These are phyloP conservation scores for Fabrea salina DNA, from an alignment of 169 alveolate species.

Conservation along the genomic window DNA sequence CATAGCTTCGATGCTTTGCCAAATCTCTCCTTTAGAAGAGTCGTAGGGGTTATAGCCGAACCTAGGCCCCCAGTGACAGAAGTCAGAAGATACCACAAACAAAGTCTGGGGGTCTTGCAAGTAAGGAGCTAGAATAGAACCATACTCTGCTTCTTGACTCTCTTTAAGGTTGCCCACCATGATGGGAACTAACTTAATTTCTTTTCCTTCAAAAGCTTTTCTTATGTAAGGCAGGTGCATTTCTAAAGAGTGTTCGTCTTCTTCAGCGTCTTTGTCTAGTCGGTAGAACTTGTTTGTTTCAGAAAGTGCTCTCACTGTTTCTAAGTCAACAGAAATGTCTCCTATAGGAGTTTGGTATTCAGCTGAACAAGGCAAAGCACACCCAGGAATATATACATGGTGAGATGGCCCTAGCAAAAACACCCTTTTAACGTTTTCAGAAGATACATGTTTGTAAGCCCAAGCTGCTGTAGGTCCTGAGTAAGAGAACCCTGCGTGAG, in stretches of 20 bases:
- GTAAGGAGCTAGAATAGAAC: conserved; percentile 74
- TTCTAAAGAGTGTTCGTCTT: conserved; percentile 90
- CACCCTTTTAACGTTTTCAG: conserved; percentile 60
- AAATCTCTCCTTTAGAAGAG: conserved; percentile 42
- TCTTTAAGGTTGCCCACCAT: conserved; percentile 73
- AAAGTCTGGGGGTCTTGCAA: conserved; percentile 71
- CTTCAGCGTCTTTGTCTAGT: conserved; percentile 68
- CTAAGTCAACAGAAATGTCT: conserved; percentile 73
- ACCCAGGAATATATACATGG: conserved; percentile 82
- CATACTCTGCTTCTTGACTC: conserved; percentile 50
- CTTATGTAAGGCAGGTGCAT: conserved; percentile 87
- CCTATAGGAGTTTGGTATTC: conserved; percentile 91
- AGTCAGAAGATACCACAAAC: conserved; percentile 90
- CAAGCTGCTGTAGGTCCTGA: conserved; percentile 91
- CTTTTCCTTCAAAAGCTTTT: conserved; percentile 65
- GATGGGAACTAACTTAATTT: conserved; percentile 79
- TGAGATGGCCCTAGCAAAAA: conserved; percentile 95
- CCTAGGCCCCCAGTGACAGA: conserved; percentile 93
- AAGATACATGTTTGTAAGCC: conserved; percentile 80
- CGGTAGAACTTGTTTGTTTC: conserved; percentile 44
- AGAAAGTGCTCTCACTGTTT: conserved; percentile 38
- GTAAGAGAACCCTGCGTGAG: conserved; percentile 95
- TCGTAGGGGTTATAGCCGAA: conserved; percentile 47
- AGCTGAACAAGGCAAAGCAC: conserved; percentile 73
- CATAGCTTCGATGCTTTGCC: conserved; percentile 72